These are phyloP conservation scores for Pilobolus umbonatus DNA, from an alignment of 192 early-diverging fungal species.

Conservation along the genomic window DNA sequence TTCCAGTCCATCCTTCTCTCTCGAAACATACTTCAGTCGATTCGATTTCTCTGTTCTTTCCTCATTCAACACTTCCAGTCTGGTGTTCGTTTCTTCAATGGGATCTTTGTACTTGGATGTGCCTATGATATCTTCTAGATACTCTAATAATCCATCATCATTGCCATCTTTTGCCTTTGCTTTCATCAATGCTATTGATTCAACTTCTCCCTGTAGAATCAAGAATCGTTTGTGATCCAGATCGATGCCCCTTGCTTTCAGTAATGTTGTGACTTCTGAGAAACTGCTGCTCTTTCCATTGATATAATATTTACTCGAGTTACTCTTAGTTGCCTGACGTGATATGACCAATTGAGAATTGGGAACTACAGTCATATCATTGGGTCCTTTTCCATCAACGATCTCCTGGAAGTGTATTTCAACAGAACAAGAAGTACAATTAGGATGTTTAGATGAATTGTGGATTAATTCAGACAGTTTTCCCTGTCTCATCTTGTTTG, in stretches of 20 bases:
- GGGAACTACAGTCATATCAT: slow-evolving; percentile 55
- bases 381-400: slow-evolving; percentile 64
- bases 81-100: slow-evolving; percentile 67
- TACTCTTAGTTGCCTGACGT: slow-evolving; percentile 62
- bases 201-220: slow-evolving; percentile 98
- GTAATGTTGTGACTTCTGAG: slow-evolving; percentile 76
- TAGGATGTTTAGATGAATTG: slow-evolving; percentile 70
- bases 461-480: slow-evolving; percentile 95
- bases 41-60: slow-evolving; percentile 75
- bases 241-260: slow-evolving; percentile 86
- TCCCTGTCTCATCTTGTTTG: slow-evolving; percentile 96
- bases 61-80: slow-evolving; percentile 74
- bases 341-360: slow-evolving; percentile 75
- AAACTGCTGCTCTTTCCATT: slow-evolving; percentile 65
- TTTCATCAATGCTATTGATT: slow-evolving; percentile 97
- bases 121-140: slow-evolving; percentile 98
- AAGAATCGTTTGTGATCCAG: slow-evolving; percentile 97
- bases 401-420: slow-evolving; percentile 95
- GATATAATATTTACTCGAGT: slow-evolving; percentile 73
- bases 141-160: slow-evolving; percentile 96
- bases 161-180: slow-evolving; percentile 85
- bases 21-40: slow-evolving; percentile 84
- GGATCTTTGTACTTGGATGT: slow-evolving; percentile 81
- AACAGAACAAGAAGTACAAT: slow-evolving; percentile 76
- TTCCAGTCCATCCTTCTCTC: slow-evolving; percentile 78